Evolutionary conservation across 495 filamentous ascomycete genomes (phyloP).

Genomic region (Neurospora tetraspora): DNA sequence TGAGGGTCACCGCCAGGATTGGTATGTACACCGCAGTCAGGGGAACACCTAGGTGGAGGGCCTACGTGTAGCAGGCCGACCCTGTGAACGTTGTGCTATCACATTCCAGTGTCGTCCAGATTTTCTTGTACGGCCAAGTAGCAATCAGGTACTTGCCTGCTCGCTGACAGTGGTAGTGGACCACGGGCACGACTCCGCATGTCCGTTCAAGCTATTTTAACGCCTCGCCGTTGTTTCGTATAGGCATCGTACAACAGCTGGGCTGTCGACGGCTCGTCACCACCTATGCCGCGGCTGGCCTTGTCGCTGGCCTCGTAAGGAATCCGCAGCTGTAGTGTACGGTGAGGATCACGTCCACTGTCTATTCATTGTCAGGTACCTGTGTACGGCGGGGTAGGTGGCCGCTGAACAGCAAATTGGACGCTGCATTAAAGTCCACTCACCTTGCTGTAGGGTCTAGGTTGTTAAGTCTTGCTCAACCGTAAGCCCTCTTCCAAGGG

Average conservation of each 20-base stretch:
- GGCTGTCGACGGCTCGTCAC: constrained; percentile 3
- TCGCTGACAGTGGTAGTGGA: background rate
- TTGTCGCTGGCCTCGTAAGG: background rate
- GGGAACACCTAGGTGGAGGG: background rate
- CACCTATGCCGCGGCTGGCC: constrained; percentile 2
- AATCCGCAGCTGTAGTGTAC: background rate
- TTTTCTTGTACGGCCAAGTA: constrained; percentile 9
- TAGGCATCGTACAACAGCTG: constrained; percentile 4
- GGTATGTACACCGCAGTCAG: constrained; percentile 8
- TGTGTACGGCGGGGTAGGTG: background rate
- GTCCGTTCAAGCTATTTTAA: constrained; percentile 1
- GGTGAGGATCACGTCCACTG: background rate
- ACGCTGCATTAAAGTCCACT: background rate
- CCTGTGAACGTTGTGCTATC: constrained; percentile 1
- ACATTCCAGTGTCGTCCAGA: constrained; percentile 1
- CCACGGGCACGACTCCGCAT: constrained; percentile 5
- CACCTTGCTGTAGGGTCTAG: background rate
- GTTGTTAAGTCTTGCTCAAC: background rate
- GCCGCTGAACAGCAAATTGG: background rate
- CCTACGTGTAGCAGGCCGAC: background rate
- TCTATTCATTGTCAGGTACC: background rate
- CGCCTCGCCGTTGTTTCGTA: constrained; percentile 1
- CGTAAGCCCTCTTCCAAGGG: background rate
- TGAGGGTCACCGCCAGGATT: background rate
- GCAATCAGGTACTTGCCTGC: constrained; percentile 2